Percentiles rank a stretch among this genome's conserved stretches.
phyloP scores from a whole-genome alignment of 2,329 filamentous ascomycete species.

The Aspergillus sp. region DNA sequence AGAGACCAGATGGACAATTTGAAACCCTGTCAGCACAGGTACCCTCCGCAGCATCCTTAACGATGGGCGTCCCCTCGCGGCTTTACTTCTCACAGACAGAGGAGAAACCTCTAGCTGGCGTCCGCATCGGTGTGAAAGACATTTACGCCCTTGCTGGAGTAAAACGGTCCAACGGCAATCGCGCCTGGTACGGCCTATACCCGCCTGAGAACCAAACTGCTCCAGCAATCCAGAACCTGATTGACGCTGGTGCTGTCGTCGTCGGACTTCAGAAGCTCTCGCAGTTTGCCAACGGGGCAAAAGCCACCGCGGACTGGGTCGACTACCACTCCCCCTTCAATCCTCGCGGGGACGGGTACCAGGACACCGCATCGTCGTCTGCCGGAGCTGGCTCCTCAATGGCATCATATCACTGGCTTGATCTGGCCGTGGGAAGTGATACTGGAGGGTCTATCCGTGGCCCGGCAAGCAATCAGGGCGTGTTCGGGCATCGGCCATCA shows the following conservation, averaged over 20 bases:
- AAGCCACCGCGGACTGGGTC: slow-evolving; percentile 23
- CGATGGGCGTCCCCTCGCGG: slow-evolving; percentile 58
- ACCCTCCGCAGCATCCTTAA: slow-evolving; percentile 28
- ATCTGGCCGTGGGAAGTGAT: slow-evolving; percentile 51
- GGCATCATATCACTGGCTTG: slow-evolving; percentile 43
- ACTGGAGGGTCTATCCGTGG: slow-evolving; percentile 43
- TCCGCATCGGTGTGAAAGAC: slow-evolving; percentile 64
- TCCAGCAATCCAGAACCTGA: slow-evolving; percentile 52
- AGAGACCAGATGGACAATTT: neutral
- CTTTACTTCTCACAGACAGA: slow-evolving; percentile 54
- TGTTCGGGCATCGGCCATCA: slow-evolving; percentile 53
- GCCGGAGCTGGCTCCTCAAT: slow-evolving; percentile 27
- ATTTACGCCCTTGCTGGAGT: slow-evolving; percentile 60
- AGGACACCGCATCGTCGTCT: slow-evolving; percentile 26
- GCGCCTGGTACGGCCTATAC: slow-evolving; percentile 59
- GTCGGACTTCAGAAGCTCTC: slow-evolving; percentile 28
- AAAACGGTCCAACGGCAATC: slow-evolving; percentile 57
- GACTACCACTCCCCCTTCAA: slow-evolving; percentile 36
- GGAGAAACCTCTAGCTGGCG: slow-evolving; percentile 55
- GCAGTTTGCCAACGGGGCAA: slow-evolving; percentile 29
- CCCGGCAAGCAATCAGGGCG: slow-evolving; percentile 49
- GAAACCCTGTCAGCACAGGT: neutral
- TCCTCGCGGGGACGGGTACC: slow-evolving; percentile 37
- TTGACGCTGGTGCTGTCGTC: slow-evolving; percentile 58
- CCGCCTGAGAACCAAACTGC: slow-evolving; percentile 48